These are phyloP conservation scores for Globisporangium spiculum DNA, from an alignment of 352 stramenopile genomes.

Conservation along the genomic window DNA sequence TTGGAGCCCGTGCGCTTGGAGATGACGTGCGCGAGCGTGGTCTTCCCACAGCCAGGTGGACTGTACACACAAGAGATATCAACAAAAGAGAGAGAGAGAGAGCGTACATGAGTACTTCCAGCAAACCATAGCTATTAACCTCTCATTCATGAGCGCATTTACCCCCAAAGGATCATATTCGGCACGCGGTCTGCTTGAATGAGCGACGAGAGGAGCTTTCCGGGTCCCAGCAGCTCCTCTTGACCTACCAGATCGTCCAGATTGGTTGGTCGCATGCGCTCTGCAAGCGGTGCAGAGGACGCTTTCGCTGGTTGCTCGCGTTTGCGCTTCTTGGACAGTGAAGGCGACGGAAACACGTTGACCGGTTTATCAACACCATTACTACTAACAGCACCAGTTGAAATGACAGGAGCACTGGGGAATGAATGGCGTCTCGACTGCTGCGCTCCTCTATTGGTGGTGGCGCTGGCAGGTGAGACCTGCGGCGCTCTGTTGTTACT, in stretches of 20 bases:
- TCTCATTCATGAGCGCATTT: slow-evolving; percentile 11
- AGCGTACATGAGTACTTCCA: slow-evolving; percentile 6
- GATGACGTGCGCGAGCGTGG: slow-evolving; percentile 78
- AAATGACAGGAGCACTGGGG: neutral
- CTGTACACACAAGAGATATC: slow-evolving; percentile 17
- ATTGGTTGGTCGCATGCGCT: slow-evolving; percentile 64
- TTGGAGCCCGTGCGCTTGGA: slow-evolving; percentile 61
- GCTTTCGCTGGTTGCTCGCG: slow-evolving; percentile 22
- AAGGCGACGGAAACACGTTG: neutral
- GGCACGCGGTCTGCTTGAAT: slow-evolving; percentile 69
- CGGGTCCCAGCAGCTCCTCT: slow-evolving; percentile 57
- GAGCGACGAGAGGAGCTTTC: slow-evolving; percentile 58
- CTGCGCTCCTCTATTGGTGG: neutral
- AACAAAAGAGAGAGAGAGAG: neutral
- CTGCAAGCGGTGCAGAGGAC: slow-evolving; percentile 52
- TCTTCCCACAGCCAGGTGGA: slow-evolving; percentile 86
- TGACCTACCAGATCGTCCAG: slow-evolving; percentile 68
- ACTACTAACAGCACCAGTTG: neutral
- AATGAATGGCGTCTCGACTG: slow-evolving; percentile 15
- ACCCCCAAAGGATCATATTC: slow-evolving; percentile 88
- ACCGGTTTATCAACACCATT: neutral
- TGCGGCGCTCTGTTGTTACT: neutral
- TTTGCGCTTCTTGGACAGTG: slow-evolving; percentile 54
- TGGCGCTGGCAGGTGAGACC: neutral
- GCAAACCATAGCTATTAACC: neutral